These are phyloP conservation scores for Candida orba DNA, from an alignment of 805 yeast species.

Conservation along the genomic window DNA sequence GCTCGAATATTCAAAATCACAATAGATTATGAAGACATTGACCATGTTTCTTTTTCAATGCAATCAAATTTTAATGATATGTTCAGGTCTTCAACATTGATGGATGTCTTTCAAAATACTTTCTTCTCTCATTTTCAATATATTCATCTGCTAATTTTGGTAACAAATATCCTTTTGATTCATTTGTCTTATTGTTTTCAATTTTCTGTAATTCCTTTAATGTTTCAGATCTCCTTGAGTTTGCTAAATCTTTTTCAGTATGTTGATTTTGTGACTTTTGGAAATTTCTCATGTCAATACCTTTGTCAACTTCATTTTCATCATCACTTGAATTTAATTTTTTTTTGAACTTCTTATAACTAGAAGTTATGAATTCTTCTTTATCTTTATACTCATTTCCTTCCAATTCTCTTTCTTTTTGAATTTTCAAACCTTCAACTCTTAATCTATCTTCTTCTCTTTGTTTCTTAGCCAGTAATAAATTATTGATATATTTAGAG, in stretches of 20 bases:
- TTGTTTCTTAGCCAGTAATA: constrained; percentile 37
- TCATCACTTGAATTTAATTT: constrained; percentile 2
- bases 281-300: too few species aligned
- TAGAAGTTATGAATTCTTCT: constrained; percentile 41
- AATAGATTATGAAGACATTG: too few species aligned
- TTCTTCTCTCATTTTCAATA: constrained; percentile 10
- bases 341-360: constrained; percentile 32
- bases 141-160: constrained; percentile 13
- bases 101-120: constrained; percentile 13
- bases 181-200: neutral
- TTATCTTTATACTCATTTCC: constrained; percentile 31
- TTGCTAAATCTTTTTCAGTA: too few species aligned
- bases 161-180: constrained; percentile 6
- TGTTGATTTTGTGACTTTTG: too few species aligned
- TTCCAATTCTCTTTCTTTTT: constrained; percentile 33
- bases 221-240: too few species aligned
- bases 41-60: too few species aligned
- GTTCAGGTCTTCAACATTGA: too few species aligned
- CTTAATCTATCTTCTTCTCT: constrained; percentile 40
- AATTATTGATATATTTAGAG: constrained; percentile 31
- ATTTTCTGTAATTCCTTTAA: too few species aligned
- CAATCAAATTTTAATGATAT: too few species aligned
- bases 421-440: constrained; percentile 31
- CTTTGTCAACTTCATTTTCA: neutral
- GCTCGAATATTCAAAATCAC: too few species aligned